These are phyloP conservation scores for Magnusiomyces magnusii DNA, from an alignment of 1,139 yeast species.

Conservation along the genomic window DNA sequence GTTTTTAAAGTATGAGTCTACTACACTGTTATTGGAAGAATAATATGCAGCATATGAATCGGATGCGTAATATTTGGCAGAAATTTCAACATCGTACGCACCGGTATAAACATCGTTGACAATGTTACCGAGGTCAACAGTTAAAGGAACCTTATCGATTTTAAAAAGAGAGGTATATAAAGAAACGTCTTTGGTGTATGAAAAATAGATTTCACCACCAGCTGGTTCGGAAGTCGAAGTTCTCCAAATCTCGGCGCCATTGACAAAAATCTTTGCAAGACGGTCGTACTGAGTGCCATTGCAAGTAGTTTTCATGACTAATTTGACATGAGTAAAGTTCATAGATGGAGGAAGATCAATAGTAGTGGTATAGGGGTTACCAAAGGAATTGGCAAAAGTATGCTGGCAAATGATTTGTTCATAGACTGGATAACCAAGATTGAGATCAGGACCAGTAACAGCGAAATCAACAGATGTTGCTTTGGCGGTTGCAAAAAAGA, in stretches of 20 bases:
- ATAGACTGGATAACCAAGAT: conserved; percentile 12
- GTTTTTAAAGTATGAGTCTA: conserved; percentile 10
- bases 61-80: conserved; percentile 44
- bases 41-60: conserved; percentile 4
- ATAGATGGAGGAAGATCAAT: conserved; percentile 37
- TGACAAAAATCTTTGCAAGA: conserved; percentile 58
- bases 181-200: conserved; percentile 57
- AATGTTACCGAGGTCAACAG: conserved; percentile 51
- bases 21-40: conserved; percentile 6
- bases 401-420: conserved; percentile 11
- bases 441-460: conserved; percentile 12
- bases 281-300: conserved; percentile 72
- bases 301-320: conserved; percentile 51
- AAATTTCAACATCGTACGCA: conserved; percentile 46
- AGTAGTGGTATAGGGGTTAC: conserved; percentile 40
- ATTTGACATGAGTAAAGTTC: conserved; percentile 52
- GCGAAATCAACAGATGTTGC: conserved; percentile 6
- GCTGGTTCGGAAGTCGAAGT: conserved; percentile 81
- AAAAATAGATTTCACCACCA: conserved; percentile 37
- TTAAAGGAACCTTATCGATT: conserved; percentile 41
- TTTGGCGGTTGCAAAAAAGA: neutral
- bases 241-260: conserved; percentile 70
- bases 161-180: conserved; percentile 48
- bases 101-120: conserved; percentile 54
- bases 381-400: conserved; percentile 52